Conservation (phyloP, 208 protist species). For the Trypanosoma boissoni region DNA sequence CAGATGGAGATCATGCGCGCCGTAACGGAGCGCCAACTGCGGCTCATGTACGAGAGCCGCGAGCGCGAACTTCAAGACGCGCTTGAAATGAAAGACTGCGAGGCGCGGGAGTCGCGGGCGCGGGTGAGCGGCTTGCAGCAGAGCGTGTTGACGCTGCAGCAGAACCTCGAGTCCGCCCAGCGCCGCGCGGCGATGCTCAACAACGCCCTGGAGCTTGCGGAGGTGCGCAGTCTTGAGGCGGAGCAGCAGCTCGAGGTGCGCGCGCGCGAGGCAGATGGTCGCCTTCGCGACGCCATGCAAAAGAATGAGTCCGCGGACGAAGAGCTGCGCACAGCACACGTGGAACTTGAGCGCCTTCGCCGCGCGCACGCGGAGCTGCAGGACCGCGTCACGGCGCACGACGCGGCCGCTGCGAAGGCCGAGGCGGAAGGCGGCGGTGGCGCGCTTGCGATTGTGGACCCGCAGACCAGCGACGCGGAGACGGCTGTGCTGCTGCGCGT, state of each 20-base stretch:
- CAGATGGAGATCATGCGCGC: constrained; percentile 46
- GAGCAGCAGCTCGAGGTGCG: constrained; percentile 27
- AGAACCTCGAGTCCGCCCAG: constrained; percentile 61
- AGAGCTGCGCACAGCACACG: constrained; percentile 4
- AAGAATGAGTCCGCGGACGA: constrained; percentile 30
- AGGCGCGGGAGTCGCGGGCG: constrained; percentile 44
- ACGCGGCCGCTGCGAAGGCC: constrained; percentile 15
- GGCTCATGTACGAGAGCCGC: constrained; percentile 37
- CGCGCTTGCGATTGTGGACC: constrained; percentile 13
- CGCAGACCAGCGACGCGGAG: constrained; percentile 57
- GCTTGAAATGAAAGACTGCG: constrained; percentile 37
- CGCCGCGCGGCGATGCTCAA: constrained; percentile 53
- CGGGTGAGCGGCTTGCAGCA: constrained; percentile 50
- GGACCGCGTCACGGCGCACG: constrained; percentile 20
- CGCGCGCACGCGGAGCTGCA: constrained; percentile 25
- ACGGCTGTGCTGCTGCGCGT: constrained; percentile 75
- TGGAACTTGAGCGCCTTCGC: constrained; percentile 30
- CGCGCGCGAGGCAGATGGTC: constrained; percentile 25
- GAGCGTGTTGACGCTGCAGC: constrained; percentile 39
- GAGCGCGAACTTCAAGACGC: constrained; percentile 47
- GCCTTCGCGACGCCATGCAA: constrained; percentile 27
- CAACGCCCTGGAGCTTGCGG: constrained; percentile 76
- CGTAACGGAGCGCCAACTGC: constrained; percentile 43
- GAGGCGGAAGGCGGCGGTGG: constrained; percentile 1
- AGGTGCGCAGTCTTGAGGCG: constrained; percentile 43